Percentiles rank a stretch among this genome's conserved stretches.
phyloP scores from a whole-genome alignment of 257 asterid species.

The Rubia yunnanensis region DNA sequence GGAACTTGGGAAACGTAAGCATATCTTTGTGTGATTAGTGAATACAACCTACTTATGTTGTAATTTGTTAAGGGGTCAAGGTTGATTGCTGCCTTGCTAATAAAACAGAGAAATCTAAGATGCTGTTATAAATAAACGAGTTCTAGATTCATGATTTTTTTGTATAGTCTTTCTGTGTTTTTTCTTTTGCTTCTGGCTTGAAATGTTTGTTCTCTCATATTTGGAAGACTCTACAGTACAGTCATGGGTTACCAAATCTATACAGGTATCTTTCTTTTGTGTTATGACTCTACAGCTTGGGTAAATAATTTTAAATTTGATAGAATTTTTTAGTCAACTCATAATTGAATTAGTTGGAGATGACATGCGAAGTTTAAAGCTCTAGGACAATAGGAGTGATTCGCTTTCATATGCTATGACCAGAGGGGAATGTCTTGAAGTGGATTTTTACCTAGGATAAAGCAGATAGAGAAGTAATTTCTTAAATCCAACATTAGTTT shows the following conservation, averaged over 20 bases:
- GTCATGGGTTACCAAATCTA: not conserved
- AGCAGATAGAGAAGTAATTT: not conserved
- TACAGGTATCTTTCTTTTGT: not conserved
- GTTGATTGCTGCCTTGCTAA: not conserved
- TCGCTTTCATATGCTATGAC: not conserved
- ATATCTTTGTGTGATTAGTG: constrained; percentile 4
- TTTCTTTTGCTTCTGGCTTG: not conserved
- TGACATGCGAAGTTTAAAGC: not conserved
- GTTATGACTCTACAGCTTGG: not conserved
- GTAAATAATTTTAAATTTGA: not conserved
- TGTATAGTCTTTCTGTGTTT: not conserved
- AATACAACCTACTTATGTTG: not conserved
- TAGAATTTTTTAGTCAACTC: not conserved
- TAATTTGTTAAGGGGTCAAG: not conserved
- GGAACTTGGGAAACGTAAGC: constrained; percentile 41
- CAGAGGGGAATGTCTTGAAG: not conserved
- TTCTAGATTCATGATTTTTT: not conserved
- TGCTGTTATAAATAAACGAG: not conserved
- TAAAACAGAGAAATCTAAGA: not conserved
- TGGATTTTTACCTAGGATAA: not conserved
- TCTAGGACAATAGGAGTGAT: not conserved
- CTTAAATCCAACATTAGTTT: not conserved
- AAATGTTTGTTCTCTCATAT: not conserved
- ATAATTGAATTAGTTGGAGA: not conserved
- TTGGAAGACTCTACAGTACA: not conserved